A percentile compares a stretch with the other conserved stretches of the same genome.
These are phyloP conservation scores for Ruellia speciosa DNA, from an alignment of 305 asterid species.

Conservation along the genomic window DNA sequence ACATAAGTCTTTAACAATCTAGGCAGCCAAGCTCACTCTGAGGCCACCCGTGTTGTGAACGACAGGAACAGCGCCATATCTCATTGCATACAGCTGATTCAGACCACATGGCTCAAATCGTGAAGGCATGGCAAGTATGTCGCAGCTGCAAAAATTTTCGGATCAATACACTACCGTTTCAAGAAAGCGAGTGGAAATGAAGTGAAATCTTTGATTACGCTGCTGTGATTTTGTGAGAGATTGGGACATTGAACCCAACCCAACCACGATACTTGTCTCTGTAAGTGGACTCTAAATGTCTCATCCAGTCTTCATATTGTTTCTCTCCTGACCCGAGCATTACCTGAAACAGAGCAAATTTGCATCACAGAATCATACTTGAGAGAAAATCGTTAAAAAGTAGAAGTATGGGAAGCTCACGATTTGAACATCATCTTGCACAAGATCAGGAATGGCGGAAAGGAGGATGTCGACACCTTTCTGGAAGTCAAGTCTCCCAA, in stretches of 20 bases:
- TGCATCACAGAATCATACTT: not conserved
- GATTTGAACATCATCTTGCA: constrained; percentile 79
- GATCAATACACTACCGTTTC: constrained; percentile 3
- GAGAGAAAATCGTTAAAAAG: not conserved
- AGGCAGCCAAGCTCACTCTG: constrained; percentile 44
- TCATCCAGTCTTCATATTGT: constrained; percentile 98
- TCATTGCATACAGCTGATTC: constrained; percentile 91
- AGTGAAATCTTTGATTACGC: constrained; percentile 35
- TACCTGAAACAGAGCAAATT: constrained; percentile 35
- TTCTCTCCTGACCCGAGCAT: constrained; percentile 99
- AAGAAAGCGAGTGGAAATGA: not conserved
- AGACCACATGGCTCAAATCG: constrained; percentile 96
- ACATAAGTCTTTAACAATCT: not conserved
- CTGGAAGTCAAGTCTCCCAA: constrained; percentile 92
- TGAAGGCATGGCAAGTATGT: constrained; percentile 85
- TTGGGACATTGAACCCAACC: constrained; percentile 93
- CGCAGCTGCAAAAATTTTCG: constrained; percentile 56
- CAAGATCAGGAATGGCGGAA: constrained; percentile 68
- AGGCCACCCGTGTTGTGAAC: constrained; percentile 95
- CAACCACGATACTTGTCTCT: constrained; percentile 77
- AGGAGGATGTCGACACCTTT: constrained; percentile 91
- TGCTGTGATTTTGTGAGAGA: constrained; percentile 86
- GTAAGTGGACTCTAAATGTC: constrained; percentile 48
- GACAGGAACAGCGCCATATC: constrained; percentile 81
- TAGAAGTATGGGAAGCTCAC: constrained; percentile 29